Base-by-base conservation (phyloP, 2,329 filamentous ascomycete genomes). In the Phyllosticta paracitricarpa region DNA sequence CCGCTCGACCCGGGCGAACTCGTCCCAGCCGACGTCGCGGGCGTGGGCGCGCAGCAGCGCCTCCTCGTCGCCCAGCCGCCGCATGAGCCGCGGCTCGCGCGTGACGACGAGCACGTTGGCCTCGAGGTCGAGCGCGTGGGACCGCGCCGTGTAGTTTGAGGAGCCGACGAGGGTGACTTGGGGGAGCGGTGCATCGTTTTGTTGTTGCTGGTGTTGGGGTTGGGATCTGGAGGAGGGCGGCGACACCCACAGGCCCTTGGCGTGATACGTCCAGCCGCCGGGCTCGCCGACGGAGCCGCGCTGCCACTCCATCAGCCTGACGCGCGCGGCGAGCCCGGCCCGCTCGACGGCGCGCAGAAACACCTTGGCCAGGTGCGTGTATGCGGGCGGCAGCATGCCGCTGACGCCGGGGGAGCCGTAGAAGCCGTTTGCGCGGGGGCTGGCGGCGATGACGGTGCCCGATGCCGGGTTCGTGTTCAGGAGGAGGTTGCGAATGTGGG, bases 201-300 rank as follows among this genome's bases (percentile, higher is more conserved):
- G 67, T 60, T n/a, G 66, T 55, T 7, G 66, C 65, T 33, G 63
- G 58, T 63, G 64, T 65, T 28, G 65, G 19, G 19, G 19, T 17
- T 33, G 17, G 24, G 10, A 10, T 9, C 24, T 62, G 8, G 19
- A 17, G 24, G 30, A 22, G 6, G 35, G 33, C 60, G 93, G 79
- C 0, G 89, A 90, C 26, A 97, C 81, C 93, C 93, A 97, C 2
- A 97, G 79, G 0, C 94, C 94, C 75, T 99, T 99, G 56, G 94
- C 94, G 69, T 99, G 94, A 74, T 99, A 99, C 0, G 93, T 97
- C 94, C 95, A 99, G 0, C 91, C 93, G 1, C 80, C 89, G 0
- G 89, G 85, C 67, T 91, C 82, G 19, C 89, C 89, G 2, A 96
- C 89, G 0, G 85, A 89, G 8, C 94, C 94, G 54, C 82, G 81